These are phyloP conservation scores for Sextonia rubra DNA, from an alignment of 164 flowering plant species.

Conservation along the genomic window DNA sequence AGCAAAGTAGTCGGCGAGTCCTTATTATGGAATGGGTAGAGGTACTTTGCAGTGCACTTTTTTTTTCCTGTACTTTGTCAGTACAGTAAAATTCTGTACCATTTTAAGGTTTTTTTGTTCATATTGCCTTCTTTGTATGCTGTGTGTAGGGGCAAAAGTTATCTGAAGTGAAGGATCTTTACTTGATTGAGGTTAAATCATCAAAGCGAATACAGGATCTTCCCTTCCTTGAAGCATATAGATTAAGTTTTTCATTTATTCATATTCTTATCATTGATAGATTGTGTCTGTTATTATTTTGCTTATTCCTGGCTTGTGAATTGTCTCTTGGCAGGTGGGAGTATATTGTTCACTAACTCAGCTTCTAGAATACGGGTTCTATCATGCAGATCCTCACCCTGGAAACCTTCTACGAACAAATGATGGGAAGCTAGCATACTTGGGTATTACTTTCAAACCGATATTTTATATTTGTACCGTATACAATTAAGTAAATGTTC, in stretches of 20 bases:
- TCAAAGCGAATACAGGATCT: neutral
- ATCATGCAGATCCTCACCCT: conserved; percentile 99
- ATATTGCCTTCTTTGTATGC: conserved; percentile 12
- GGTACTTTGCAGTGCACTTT: conserved; percentile 38
- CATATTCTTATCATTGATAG: neutral
- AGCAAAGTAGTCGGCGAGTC: conserved; percentile 64
- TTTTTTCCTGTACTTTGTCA: conserved; percentile 4
- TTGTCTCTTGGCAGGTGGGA: conserved; percentile 62
- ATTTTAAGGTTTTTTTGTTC: conserved; percentile 2
- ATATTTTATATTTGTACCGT: too few species aligned
- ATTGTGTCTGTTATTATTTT: neutral
- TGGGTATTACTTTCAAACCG: conserved; percentile 47
- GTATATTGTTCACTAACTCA: conserved; percentile 95
- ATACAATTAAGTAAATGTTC: too few species aligned
- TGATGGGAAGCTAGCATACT: conserved; percentile 90
- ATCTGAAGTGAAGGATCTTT: conserved; percentile 80
- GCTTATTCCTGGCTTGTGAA: conserved; percentile 2
- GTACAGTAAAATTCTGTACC: neutral
- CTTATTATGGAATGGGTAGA: conserved; percentile 95
- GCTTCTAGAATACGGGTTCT: conserved; percentile 93
- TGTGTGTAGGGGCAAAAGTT: conserved; percentile 68
- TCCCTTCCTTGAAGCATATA: neutral
- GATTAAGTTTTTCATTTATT: neutral
- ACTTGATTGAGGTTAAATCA: conserved; percentile 72
- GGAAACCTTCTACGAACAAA: conserved; percentile 88